Base-by-base conservation (phyloP, 768 basidiomycete genomes). In the Phanerodontia chrysosporium region DNA sequence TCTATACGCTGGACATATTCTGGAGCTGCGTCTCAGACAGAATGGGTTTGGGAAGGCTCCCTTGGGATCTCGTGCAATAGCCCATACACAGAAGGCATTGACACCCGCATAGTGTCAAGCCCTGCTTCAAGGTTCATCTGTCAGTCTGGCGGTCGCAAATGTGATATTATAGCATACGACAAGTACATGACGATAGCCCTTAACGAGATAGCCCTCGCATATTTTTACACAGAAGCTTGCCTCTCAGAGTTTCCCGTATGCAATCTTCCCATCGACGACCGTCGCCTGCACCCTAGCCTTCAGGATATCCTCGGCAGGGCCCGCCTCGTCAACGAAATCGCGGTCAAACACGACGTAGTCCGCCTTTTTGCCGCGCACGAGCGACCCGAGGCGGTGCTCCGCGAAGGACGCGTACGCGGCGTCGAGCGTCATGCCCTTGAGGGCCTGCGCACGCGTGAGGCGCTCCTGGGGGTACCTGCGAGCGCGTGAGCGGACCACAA, bases 341-440 rank as follows among this genome's bases (percentile, higher is more conserved):
- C 80, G 81, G 65, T 93, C 85, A 53, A 95, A 78, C 2, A 97
- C 74, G 42, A 95, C 90, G 63, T 90, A 93, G 70, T 98, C 95
- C 2, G 94, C 95, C 62, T 85, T 83, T 71, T 93, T 94, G 3
- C 94, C 93, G 0, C 80, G 73, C 1, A 73, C 74, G 32, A 98
- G 79, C 0, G 88, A 90, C 1, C 95, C 95, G 1, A 87, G 74
- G 6, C 76, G 75, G 18, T 81, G 70, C 67, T 94, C 92, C 1
- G 84, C 75, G 66, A 95, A 95, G 0, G 89, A 83, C 0, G 95
- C 95, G 64, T 92, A 94, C 1, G 95, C 95, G 0, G 92, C 85
- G 63, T 93, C 92, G 29, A 89, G 74, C 0, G 95, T 96, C 89
- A 95, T 92, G 12, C 95, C 90, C 70, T 88, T 90, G 28, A 98